A percentile compares a stretch with the other conserved stretches of the same genome.
Evolutionary conservation across 768 basidiomycete genomes (phyloP).

Genomic region (Krasilnikovozyma curviuscula): DNA sequence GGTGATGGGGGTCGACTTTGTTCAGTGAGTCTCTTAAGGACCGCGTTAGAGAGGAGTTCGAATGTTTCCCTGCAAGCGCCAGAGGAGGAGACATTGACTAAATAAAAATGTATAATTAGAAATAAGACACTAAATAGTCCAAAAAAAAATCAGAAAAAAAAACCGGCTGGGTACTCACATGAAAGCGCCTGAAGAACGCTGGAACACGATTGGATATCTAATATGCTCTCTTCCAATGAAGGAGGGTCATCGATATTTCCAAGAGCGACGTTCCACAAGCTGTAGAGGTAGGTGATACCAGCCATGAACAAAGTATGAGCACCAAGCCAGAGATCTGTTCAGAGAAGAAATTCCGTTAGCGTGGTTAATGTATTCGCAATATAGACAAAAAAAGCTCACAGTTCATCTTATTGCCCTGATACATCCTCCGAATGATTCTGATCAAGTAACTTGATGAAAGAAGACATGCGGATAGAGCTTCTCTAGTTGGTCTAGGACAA

Average conservation of each 20-base stretch:
- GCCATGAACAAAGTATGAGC: conserved; percentile 11
- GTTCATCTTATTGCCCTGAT: conserved; percentile 26
- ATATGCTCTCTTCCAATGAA: conserved; percentile 23
- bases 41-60: conserved; percentile 16
- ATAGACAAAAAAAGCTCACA: conserved; percentile 2
- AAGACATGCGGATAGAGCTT: conserved; percentile 24
- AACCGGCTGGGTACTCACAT: conserved; percentile 22
- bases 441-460: conserved; percentile 28
- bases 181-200: conserved; percentile 24
- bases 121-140: conserved; percentile 17
- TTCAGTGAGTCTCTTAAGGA: conserved; percentile 13
- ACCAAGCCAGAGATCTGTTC: conserved; percentile 3
- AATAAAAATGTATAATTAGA: conserved; percentile 7
- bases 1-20: background rate
- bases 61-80: conserved; percentile 16
- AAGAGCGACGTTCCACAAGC: conserved; percentile 25
- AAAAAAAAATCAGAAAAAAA: conserved; percentile 15
- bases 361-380: background rate
- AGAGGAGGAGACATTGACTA: conserved; percentile 16
- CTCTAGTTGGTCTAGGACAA: conserved; percentile 23
- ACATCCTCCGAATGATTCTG: conserved; percentile 25
- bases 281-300: conserved; percentile 27
- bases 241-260: conserved; percentile 24
- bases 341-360: background rate
- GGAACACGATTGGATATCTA: conserved; percentile 26